phyloP scores from a whole-genome alignment of 2,329 filamentous ascomycete species.

The Colletotrichum theobromicola region DNA sequence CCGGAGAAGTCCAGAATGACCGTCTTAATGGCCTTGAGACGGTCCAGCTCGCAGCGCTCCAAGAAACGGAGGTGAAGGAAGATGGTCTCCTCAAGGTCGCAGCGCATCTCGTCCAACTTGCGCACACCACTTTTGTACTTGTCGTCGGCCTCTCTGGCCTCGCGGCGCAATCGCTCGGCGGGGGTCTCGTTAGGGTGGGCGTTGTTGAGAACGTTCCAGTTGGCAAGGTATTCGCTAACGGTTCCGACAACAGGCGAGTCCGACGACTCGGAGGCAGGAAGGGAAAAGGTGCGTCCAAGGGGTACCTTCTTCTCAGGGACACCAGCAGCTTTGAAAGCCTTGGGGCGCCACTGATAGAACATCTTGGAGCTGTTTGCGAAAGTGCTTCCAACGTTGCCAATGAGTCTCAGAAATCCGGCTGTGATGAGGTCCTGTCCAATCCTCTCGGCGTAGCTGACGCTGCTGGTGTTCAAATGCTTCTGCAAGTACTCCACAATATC shows the following conservation, averaged over 20 bases:
- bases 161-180: constrained; percentile 81
- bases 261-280: constrained; percentile 58
- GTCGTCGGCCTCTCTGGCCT: constrained; percentile 89
- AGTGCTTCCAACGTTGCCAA: constrained; percentile 92
- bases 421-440: constrained; percentile 93
- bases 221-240: constrained; percentile 86
- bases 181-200: constrained; percentile 93
- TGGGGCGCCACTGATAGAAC: constrained; percentile 96
- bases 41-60: constrained; percentile 94
- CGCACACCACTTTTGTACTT: constrained; percentile 88
- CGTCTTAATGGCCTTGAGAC: constrained; percentile 97
- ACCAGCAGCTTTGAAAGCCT: constrained; percentile 86
- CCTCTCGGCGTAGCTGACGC: constrained; percentile 87
- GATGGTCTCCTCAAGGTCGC: constrained; percentile 95
- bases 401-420: constrained; percentile 84
- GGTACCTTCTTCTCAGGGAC: constrained; percentile 85
- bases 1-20: constrained; percentile 98
- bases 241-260: constrained; percentile 84
- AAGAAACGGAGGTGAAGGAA: constrained; percentile 92
- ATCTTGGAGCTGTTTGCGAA: constrained; percentile 98
- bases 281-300: constrained; percentile 76
- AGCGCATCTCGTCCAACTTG: constrained; percentile 88
- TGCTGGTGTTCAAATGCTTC: constrained; percentile 82
- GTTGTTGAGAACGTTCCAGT: constrained; percentile 93
- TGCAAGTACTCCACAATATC: constrained; percentile 97